A percentile compares a stretch with the other conserved stretches of the same genome.
phyloP scores from a whole-genome alignment of 306 rosid genomes.

The Gleditsia sinensis region DNA sequence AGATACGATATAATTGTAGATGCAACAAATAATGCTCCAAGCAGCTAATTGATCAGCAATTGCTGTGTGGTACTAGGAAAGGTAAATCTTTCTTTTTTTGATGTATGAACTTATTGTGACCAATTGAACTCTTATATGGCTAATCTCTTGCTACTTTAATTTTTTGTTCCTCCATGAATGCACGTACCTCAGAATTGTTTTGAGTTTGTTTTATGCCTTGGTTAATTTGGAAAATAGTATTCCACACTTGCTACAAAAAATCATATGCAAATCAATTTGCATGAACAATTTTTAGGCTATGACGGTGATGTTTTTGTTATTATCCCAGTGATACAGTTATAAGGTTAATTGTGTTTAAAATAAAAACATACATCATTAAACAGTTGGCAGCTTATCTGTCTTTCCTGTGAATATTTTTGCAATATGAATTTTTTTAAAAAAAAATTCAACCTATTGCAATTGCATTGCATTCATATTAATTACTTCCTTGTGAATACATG shows the following conservation, averaged over 20 bases:
- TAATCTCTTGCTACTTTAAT: constrained; percentile 2
- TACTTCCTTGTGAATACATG: constrained; percentile 35
- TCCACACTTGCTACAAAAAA: not conserved
- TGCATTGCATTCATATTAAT: constrained; percentile 24
- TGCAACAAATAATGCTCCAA: constrained; percentile 98
- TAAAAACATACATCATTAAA: not conserved
- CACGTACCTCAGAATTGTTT: not conserved
- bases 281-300: constrained; percentile 11
- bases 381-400: not conserved
- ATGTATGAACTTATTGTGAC: not conserved
- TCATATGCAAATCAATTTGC: not conserved
- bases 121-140: not conserved
- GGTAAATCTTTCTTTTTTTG: constrained; percentile 53
- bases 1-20: constrained; percentile 89
- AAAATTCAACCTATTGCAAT: constrained; percentile 4
- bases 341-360: not conserved
- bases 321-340: not conserved
- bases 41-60: constrained; percentile 91
- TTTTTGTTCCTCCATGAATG: not conserved
- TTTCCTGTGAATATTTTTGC: not conserved
- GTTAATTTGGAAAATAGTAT: not conserved
- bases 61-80: constrained; percentile 96
- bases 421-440: not conserved
- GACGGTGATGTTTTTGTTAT: not conserved
- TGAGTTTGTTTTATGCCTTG: not conserved